Percentiles rank a stretch among this genome's conserved stretches.
phyloP scores from a whole-genome alignment of 2,329 filamentous ascomycete species.

The Pseudogymnoascus pannorum region DNA sequence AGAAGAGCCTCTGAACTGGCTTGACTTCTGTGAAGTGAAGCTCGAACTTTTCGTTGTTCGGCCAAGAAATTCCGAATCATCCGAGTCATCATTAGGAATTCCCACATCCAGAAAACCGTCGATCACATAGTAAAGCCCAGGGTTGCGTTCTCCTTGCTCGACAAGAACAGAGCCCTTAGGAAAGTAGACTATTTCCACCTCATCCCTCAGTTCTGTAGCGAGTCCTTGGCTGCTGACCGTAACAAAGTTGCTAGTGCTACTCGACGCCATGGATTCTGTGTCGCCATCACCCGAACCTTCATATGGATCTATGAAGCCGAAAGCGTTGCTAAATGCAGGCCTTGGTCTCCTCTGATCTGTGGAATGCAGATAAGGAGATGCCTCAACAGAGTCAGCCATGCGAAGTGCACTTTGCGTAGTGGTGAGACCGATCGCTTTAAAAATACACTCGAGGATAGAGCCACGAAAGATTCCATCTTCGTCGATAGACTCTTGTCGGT shows the following conservation, averaged over 20 bases:
- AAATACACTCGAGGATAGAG: slow-evolving; percentile 90
- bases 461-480: slow-evolving; percentile 85
- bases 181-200: slow-evolving; percentile 96
- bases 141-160: slow-evolving; percentile 94
- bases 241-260: slow-evolving; percentile 54
- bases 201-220: slow-evolving; percentile 75
- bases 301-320: slow-evolving; percentile 83
- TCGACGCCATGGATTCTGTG: slow-evolving; percentile 74
- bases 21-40: slow-evolving; percentile 24
- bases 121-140: slow-evolving; percentile 93
- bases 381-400: slow-evolving; percentile 70
- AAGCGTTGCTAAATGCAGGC: slow-evolving; percentile 74
- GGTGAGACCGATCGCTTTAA: slow-evolving; percentile 82
- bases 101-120: slow-evolving; percentile 95
- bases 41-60: slow-evolving; percentile 14
- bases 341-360: slow-evolving; percentile 77
- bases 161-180: slow-evolving; percentile 90
- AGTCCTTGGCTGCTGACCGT: slow-evolving; percentile 54
- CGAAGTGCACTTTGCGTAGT: slow-evolving; percentile 57
- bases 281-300: slow-evolving; percentile 74
- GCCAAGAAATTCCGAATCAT: slow-evolving; percentile 25
- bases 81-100: slow-evolving; percentile 53
- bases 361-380: slow-evolving; percentile 75
- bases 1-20: slow-evolving; percentile 36
- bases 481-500: slow-evolving; percentile 73